phyloP scores from a whole-genome alignment of 208 protist species.

The Leishmania major region DNA sequence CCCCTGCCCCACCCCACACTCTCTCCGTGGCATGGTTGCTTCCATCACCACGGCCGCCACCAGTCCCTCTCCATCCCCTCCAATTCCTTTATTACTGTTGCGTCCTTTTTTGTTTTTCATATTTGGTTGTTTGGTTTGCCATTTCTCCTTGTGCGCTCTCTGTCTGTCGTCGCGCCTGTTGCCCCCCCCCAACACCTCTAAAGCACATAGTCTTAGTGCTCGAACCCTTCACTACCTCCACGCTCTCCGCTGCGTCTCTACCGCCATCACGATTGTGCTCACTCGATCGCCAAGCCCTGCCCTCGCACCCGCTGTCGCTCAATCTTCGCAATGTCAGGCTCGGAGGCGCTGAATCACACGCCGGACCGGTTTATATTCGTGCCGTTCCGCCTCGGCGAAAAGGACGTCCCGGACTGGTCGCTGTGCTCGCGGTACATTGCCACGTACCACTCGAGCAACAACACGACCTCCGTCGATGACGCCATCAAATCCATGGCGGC shows the following conservation, averaged over 20 bases:
- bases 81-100: too few relatives aligned
- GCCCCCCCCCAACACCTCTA: background rate
- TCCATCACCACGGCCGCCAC: too few relatives aligned
- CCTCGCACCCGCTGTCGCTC: too few relatives aligned
- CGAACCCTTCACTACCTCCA: background rate
- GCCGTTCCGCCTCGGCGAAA: slow-evolving; percentile 74
- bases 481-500: slow-evolving; percentile 67
- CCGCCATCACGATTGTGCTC: background rate
- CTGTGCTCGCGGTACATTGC: slow-evolving; percentile 67
- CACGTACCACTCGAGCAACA: slow-evolving; percentile 68
- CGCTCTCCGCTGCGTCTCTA: background rate
- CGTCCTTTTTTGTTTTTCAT: background rate
- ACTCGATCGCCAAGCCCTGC: background rate
- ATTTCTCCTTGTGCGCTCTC: background rate
- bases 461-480: slow-evolving; percentile 54
- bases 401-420: slow-evolving; percentile 71
- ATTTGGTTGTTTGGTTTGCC: background rate
- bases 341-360: slow-evolving; percentile 34
- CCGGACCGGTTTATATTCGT: slow-evolving; percentile 69
- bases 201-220: too few relatives aligned
- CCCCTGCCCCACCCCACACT: too few relatives aligned
- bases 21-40: too few relatives aligned
- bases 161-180: background rate
- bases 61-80: too few relatives aligned
- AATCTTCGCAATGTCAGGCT: background rate